Base-by-base conservation (phyloP, 768 basidiomycete species). In the Tylopilus felleus region DNA sequence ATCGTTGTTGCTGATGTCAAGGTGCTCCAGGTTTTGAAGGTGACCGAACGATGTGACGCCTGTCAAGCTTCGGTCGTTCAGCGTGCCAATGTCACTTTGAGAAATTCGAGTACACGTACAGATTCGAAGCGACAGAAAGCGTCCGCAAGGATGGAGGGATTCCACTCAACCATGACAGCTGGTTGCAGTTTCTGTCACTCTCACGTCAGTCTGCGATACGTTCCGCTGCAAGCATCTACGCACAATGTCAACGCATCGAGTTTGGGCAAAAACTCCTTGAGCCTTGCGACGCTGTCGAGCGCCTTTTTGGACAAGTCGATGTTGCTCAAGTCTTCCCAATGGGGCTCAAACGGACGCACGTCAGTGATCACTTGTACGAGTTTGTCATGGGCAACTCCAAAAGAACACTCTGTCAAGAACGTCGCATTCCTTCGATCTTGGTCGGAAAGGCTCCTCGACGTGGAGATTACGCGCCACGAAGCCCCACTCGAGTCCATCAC, bases 371-470 rank as follows among this genome's bases (percentile, higher is more conserved):
- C 85, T 68, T 90, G 83, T 2, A 98, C 88, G 6, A 99, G 81
- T 42, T 83, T 81, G 67, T 98, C 96, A 63, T 92, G 91, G n/a
- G 93, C 82, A 41, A 98, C 85, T 16, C 83, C 93, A 67, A 99
- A 99, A 39, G 95, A 98, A 66, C 95, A 98, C 66, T 98, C 95
- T 12, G 96, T 98, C 58, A 98, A 76, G 74, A 88, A 96, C 1
- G 87, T 88, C 9, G 77, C 80, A 59, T 87, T 76, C 62, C 53
- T 64, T 60, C 56, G 53, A 64, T 57, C 68, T 64, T 58, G 70
- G 50, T 65, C 67, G 49, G 71, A 71, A 36, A 63, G 61, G 68
- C 73, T 73, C 36, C 74, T 76, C 21, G 78, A 75, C 50, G 73
- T 70, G 14, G 82, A 79, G 55, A 77, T 79, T 5, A 72, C 65